These are phyloP conservation scores for Citrus glauca DNA, from an alignment of 345 rosid genomes.

Conservation along the genomic window DNA sequence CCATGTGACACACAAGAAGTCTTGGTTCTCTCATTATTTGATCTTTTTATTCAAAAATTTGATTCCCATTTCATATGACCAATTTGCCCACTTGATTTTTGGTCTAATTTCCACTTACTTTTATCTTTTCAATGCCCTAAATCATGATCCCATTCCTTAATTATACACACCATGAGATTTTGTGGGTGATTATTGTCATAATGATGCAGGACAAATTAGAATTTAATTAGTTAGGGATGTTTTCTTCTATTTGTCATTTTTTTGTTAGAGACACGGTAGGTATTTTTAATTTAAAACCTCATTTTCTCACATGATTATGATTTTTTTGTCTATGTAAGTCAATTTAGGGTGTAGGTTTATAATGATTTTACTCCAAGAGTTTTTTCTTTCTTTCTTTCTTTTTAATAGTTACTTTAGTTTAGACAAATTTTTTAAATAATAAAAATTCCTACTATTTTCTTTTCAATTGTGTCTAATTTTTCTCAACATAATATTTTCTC, in stretches of 20 bases:
- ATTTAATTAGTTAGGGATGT: too few species aligned
- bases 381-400: too few species aligned
- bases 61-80: not conserved
- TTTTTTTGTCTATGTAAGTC: too few species aligned
- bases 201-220: not conserved
- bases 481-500: too few species aligned
- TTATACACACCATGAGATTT: not conserved
- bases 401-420: too few species aligned
- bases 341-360: too few species aligned
- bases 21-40: conserved; percentile 9
- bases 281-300: too few species aligned
- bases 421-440: too few species aligned
- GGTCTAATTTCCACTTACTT: not conserved
- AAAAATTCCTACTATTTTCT: too few species aligned
- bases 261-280: not conserved
- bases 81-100: not conserved
- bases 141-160: not conserved
- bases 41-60: not conserved
- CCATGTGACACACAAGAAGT: not conserved
- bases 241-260: not conserved
- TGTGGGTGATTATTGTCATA: not conserved
- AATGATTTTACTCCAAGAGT: too few species aligned
- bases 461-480: too few species aligned
- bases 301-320: not conserved
- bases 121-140: not conserved